A percentile compares a stretch with the other conserved stretches of the same genome.
Conservation (phyloP, 148 eudicot species). For the Simmondsia chinensis region DNA sequence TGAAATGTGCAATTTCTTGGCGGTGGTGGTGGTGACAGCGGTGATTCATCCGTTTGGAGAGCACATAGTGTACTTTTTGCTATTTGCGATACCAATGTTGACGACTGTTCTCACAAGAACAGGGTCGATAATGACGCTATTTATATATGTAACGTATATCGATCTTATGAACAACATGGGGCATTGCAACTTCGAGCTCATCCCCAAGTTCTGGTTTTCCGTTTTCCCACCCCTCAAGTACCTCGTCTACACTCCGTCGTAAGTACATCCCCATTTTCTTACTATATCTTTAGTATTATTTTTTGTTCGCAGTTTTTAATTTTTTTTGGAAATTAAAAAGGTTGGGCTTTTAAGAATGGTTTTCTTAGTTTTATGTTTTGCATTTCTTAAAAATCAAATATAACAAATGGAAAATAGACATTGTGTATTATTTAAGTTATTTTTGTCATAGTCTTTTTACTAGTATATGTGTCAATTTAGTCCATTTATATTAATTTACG, state of each 20-base stretch:
- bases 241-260: conserved; percentile 66
- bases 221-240: conserved; percentile 68
- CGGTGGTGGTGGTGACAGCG: conserved; percentile 20
- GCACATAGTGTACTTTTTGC: conserved; percentile 34
- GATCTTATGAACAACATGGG: conserved; percentile 76
- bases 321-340: no score
- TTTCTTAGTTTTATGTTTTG: no score
- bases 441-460: no score
- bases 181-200: conserved; percentile 67
- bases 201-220: conserved; percentile 43
- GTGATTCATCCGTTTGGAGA: conserved; percentile 77
- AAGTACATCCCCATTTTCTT: conserved; percentile 30
- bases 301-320: no score
- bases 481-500: no score
- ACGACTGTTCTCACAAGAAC: conserved; percentile 11
- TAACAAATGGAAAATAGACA: no score
- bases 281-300: no score
- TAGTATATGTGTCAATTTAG: no score
- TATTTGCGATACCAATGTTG: conserved; percentile 48
- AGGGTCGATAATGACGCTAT: conserved; percentile 10
- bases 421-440: no score
- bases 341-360: no score
- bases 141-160: conserved; percentile 32
- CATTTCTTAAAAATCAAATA: no score
- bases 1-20: neutral